phyloP scores from a whole-genome alignment of 495 filamentous ascomycete genomes.

The Penicillium bovifimosum region DNA sequence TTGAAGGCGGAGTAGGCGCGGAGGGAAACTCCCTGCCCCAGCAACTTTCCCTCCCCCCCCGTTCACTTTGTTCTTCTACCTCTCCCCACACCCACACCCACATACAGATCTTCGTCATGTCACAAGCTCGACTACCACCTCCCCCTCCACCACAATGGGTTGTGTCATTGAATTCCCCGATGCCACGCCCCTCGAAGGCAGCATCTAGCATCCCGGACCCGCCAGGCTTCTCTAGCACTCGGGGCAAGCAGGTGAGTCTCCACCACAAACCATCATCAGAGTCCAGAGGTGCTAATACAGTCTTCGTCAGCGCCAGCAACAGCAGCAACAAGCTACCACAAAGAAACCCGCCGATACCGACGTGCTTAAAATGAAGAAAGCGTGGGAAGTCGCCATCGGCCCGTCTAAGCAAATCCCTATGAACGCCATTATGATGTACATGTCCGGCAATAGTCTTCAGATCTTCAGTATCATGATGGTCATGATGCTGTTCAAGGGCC shows the following conservation, averaged over 20 bases:
- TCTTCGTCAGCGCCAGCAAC: conserved; percentile 26
- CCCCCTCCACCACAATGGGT: conserved; percentile 75
- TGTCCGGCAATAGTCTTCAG: conserved; percentile 97
- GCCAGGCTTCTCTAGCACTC: conserved; percentile 68
- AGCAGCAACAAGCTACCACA: conserved; percentile 31
- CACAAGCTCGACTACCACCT: conserved; percentile 31
- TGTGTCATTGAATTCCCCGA: conserved; percentile 63
- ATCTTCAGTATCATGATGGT: conserved; percentile 99
- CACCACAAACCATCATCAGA: neutral
- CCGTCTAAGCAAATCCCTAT: conserved; percentile 94
- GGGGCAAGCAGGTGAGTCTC: conserved; percentile 37
- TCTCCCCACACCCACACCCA: neutral
- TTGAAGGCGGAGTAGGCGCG: conserved; percentile 23
- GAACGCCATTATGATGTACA: conserved; percentile 99
- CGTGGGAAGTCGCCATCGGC: conserved; percentile 94
- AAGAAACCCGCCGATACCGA: conserved; percentile 73
- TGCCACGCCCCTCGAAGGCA: conserved; percentile 52
- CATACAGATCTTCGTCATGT: conserved; percentile 18
- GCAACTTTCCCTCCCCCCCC: neutral
- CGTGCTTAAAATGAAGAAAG: conserved; percentile 93
- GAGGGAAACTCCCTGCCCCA: conserved; percentile 16
- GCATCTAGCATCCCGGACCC: conserved; percentile 69
- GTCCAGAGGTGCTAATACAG: conserved; percentile 8
- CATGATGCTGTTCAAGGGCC: conserved; percentile 96
- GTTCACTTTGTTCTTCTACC: neutral